Evolutionary conservation across 2,329 filamentous ascomycete genomes (phyloP).

Genomic region (Ophioceras dolichostomum): DNA sequence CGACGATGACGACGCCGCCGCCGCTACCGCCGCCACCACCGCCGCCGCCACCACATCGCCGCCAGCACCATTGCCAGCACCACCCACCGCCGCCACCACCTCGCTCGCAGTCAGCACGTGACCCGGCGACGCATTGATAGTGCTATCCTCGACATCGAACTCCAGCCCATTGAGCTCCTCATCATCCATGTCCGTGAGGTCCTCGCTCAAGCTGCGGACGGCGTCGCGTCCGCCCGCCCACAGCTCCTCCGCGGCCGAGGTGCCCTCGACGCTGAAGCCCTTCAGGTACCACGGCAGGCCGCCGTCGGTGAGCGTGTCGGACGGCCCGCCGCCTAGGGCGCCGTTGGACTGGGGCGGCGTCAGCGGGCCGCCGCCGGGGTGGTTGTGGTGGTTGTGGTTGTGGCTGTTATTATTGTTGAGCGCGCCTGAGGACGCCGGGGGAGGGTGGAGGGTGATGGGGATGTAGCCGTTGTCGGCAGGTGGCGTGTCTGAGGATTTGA

Average conservation of each 20-base stretch:
- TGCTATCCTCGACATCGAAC: conserved; percentile 37
- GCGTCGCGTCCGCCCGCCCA: conserved; percentile 58
- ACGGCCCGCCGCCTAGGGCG: conserved; percentile 27
- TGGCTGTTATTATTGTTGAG: neutral
- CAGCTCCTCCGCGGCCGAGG: conserved; percentile 64
- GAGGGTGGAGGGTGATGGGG: conserved; percentile 16
- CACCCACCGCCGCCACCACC: no score
- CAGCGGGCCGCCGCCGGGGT: conserved; percentile 31
- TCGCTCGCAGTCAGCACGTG: conserved; percentile 7
- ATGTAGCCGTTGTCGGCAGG: conserved; percentile 36
- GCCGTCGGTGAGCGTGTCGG: conserved; percentile 53
- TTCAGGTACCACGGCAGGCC: conserved; percentile 84
- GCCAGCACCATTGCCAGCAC: no score
- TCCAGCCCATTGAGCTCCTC: conserved; percentile 68
- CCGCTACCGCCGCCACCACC: neutral
- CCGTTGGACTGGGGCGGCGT: conserved; percentile 57
- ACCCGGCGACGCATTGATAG: conserved; percentile 25
- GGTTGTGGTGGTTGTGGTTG: neutral
- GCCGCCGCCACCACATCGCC: conserved; percentile 3
- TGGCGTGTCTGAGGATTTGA: conserved; percentile 26
- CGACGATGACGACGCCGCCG: conserved; percentile 3
- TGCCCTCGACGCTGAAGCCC: conserved; percentile 67
- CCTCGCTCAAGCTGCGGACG: conserved; percentile 60
- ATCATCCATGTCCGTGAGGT: conserved; percentile 84
- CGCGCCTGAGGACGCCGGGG: conserved; percentile 5